A percentile compares a stretch with the other conserved stretches of the same genome.
Evolutionary conservation across 2,329 filamentous ascomycete genomes (phyloP).

Genomic region (Botryotinia globosa): DNA sequence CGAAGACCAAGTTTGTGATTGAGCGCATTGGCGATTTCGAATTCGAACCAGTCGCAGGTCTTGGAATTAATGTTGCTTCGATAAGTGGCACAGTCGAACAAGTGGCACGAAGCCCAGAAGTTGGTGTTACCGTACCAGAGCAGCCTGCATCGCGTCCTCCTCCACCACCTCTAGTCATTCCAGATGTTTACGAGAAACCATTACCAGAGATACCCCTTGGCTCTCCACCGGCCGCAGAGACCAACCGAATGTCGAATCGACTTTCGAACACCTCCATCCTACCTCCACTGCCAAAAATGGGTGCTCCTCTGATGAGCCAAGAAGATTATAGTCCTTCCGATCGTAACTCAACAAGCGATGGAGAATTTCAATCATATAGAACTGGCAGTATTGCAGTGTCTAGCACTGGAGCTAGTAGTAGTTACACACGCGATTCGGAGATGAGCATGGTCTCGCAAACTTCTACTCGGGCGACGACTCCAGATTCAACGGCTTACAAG

Average conservation of each 20-base stretch:
- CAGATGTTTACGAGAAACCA: constrained; percentile 58
- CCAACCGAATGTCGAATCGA: constrained; percentile 39
- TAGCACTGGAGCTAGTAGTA: constrained; percentile 74
- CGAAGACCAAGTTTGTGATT: constrained; percentile 79
- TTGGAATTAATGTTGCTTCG: constrained; percentile 51
- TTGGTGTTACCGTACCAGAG: constrained; percentile 5
- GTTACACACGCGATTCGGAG: constrained; percentile 76
- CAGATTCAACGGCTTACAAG: constrained; percentile 52
- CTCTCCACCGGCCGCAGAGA: constrained; percentile 37
- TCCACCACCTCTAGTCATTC: constrained; percentile 46
- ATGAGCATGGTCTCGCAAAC: constrained; percentile 75
- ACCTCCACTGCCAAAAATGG: constrained; percentile 57
- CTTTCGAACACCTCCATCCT: constrained; percentile 49
- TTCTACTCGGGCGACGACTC: constrained; percentile 85
- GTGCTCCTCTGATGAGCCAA: constrained; percentile 48
- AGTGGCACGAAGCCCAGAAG: constrained; percentile 31
- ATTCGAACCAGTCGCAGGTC: constrained; percentile 53
- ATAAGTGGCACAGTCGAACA: constrained; percentile 38
- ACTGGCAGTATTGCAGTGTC: constrained; percentile 72
- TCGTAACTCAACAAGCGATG: constrained; percentile 46
- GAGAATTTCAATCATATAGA: constrained; percentile 54
- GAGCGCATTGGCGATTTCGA: constrained; percentile 91
- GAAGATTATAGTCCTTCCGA: constrained; percentile 51
- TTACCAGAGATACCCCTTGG: constrained; percentile 59
- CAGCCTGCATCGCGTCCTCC: constrained; percentile 42